Evolutionary conservation across 805 yeast species (phyloP), one percentile per base, ranked within the genome.

Genomic region (Lipomyces sp.): DNA sequence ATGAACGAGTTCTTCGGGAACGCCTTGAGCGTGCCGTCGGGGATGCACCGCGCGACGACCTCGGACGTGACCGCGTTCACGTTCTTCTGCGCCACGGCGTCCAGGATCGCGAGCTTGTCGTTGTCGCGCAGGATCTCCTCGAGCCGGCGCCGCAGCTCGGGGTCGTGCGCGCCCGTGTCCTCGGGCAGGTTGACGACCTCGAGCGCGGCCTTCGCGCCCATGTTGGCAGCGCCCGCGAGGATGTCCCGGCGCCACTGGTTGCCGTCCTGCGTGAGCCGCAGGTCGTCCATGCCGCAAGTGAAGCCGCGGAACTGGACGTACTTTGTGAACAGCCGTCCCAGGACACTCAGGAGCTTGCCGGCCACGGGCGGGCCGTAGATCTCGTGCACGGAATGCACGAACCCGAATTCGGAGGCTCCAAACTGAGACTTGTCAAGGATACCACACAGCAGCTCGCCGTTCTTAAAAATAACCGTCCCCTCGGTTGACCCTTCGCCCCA

Each of bases 221-320:
- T 83, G 63, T 85, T 95, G 45, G 77, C 78, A 23, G 95, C 82
- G 53, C 82, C 82, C 60, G 79, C 73, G 68, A 95, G 76, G 55
- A 93, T 86, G 53, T 88, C 95, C 13, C 73, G 72, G 75, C 99
- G 82, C 91, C 95, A 83, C 53, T 75, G 65, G 68, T 95, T 90
- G 66, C 99, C 99, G 10, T 54, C 43, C 62, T 87, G 95, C 21
- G 98, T 93, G 61, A 95, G 77, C 67, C 95, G 81, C 69, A 93
- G 76, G 74, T 93, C 99, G 68, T 93, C 99, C 98, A 93, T 95
- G 78, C 99, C 98, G 82, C 99, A 93, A 6, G 98, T 93, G 67
- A 93, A 86, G 1, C 96, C 98, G 51, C 87, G 85, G 73, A 81
- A 78, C 79, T 84, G 90, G 64, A 84, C 89, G 69, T 88, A 93